Evolutionary conservation across 2,329 filamentous ascomycete species (phyloP).

Genomic region (Aspergillus caelatus): DNA sequence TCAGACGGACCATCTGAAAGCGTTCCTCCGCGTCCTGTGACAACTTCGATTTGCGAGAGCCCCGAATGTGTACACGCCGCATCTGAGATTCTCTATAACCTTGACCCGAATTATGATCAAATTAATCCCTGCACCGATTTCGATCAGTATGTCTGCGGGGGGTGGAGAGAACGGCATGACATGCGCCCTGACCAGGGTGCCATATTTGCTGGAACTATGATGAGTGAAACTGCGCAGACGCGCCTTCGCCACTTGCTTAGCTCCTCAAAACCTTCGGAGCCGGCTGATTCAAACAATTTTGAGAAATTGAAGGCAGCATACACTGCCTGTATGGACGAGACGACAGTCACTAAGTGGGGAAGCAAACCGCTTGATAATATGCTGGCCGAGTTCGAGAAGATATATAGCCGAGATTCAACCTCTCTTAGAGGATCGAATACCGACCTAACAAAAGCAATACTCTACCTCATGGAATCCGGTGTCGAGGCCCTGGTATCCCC

Average conservation of each 20-base stretch:
- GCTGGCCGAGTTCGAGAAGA: conserved; percentile 54
- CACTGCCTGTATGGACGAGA: conserved; percentile 66
- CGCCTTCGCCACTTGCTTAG: conserved; percentile 66
- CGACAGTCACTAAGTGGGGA: conserved; percentile 58
- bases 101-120: conserved; percentile 63
- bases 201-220: conserved; percentile 62
- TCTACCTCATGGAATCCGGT: conserved; percentile 42
- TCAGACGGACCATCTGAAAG: conserved; percentile 15
- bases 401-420: conserved; percentile 45
- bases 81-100: conserved; percentile 63
- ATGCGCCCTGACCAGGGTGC: conserved; percentile 65
- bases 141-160: conserved; percentile 68
- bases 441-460: conserved; percentile 38
- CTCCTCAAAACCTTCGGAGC: conserved; percentile 45
- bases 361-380: conserved; percentile 59
- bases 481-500: conserved; percentile 38
- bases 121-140: conserved; percentile 72
- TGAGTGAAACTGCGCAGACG: conserved; percentile 63
- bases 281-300: conserved; percentile 56
- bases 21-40: conserved; percentile 18
- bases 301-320: conserved; percentile 67
- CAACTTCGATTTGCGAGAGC: conserved; percentile 53
- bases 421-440: conserved; percentile 23
- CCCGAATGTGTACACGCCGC: conserved; percentile 66
- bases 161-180: conserved; percentile 66